Evolutionary conservation across 1,284 basidiomycete genomes (phyloP).

Genomic region (Puccinia hordei): DNA sequence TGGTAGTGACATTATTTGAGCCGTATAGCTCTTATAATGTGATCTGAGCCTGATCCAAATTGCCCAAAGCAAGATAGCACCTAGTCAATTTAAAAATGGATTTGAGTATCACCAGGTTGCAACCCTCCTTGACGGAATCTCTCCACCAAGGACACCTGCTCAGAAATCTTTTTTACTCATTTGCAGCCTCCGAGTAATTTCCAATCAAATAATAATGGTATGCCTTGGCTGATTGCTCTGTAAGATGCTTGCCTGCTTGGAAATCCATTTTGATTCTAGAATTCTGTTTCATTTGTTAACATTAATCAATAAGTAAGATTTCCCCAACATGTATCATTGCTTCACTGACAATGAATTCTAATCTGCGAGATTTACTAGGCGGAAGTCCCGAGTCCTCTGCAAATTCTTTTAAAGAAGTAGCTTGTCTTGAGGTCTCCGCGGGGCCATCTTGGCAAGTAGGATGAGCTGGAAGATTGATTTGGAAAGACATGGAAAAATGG

Average conservation of each 20-base stretch:
- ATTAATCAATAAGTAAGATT: background rate
- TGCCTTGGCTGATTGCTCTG: background rate
- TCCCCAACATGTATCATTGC: background rate
- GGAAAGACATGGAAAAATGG: no score
- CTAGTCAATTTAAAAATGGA: background rate
- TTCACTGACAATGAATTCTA: background rate
- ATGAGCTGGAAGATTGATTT: no score
- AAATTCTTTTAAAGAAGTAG: no score
- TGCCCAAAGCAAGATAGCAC: background rate
- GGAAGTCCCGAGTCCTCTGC: no score
- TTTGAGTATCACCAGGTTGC: background rate
- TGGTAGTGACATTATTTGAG: background rate
- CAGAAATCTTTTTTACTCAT: background rate
- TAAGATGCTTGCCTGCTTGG: background rate
- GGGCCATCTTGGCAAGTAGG: no score
- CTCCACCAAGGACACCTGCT: background rate
- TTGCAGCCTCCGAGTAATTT: background rate
- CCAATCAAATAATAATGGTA: background rate
- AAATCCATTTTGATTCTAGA: background rate
- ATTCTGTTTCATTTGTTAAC: background rate
- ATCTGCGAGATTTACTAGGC: background rate
- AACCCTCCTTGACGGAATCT: background rate
- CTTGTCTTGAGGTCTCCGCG: no score
- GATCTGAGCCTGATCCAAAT: background rate
- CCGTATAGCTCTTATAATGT: background rate